Conservation (phyloP, 306 rosid species). For the Pyrus communis region DNA sequence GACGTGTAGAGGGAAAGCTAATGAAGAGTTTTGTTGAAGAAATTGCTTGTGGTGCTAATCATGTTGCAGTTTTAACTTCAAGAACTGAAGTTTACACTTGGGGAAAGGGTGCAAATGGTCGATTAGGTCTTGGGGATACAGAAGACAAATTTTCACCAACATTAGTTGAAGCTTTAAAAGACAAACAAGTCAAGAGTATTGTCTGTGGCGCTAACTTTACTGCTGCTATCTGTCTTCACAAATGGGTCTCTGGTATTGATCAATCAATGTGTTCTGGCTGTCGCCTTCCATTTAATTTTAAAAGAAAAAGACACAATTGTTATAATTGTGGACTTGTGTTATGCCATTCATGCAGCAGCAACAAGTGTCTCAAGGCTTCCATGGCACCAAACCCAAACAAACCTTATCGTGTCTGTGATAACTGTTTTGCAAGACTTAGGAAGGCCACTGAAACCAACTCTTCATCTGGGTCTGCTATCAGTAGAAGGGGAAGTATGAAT, state of each 20-base stretch:
- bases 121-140: conserved; percentile 83
- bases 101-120: conserved; percentile 99
- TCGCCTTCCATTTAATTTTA: conserved; percentile 84
- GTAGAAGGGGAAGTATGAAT: conserved; percentile 63
- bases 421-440: conserved; percentile 64
- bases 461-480: conserved; percentile 51
- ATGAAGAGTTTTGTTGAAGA: conserved; percentile 78
- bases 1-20: conserved; percentile 72
- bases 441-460: conserved; percentile 52
- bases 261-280: conserved; percentile 93
- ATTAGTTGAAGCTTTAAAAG: conserved; percentile 79
- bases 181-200: conserved; percentile 82
- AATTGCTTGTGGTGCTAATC: conserved; percentile 96
- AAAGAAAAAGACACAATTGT: conserved; percentile 91
- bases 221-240: conserved; percentile 92
- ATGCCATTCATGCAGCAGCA: conserved; percentile 92
- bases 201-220: conserved; percentile 83
- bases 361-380: conserved; percentile 75
- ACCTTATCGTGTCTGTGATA: conserved; percentile 95
- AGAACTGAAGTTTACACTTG: conserved; percentile 94
- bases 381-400: conserved; percentile 94
- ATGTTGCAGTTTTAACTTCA: conserved; percentile 81
- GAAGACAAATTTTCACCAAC: conserved; percentile 77
- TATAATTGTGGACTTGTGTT: conserved; percentile 95
- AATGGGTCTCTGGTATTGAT: conserved; percentile 86